Conservation (phyloP, 2,329 filamentous ascomycete species). For the Aspergillus felis region DNA sequence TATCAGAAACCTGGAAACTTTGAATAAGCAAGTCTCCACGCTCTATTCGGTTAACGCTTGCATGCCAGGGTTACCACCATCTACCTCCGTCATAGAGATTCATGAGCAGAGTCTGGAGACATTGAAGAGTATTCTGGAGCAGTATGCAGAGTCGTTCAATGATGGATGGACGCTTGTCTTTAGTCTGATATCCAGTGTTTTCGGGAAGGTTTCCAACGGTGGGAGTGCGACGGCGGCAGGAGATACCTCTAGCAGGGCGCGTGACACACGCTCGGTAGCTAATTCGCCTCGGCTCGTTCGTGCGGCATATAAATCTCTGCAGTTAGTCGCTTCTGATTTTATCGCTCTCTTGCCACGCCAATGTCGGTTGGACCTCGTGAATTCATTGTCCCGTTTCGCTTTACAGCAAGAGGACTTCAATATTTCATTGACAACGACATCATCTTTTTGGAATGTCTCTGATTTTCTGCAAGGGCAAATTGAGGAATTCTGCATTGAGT, state of each 20-base stretch:
- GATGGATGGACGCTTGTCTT: constrained; percentile 85
- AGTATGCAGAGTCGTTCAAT: constrained; percentile 77
- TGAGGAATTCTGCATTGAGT: constrained; percentile 37
- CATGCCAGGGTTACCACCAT: constrained; percentile 54
- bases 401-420: constrained; percentile 89
- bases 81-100: constrained; percentile 69
- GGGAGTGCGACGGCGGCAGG: constrained; percentile 21
- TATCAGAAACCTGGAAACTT: constrained; percentile 64
- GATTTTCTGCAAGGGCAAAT: constrained; percentile 67
- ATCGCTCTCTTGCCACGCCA: constrained; percentile 66
- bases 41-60: constrained; percentile 54
- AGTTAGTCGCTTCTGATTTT: constrained; percentile 94
- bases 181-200: constrained; percentile 78
- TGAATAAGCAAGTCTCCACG: constrained; percentile 58
- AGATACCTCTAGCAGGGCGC: constrained; percentile 8
- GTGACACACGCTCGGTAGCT: constrained; percentile 23
- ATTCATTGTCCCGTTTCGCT: constrained; percentile 85
- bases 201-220: constrained; percentile 48
- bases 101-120: constrained; percentile 77
- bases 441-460: constrained; percentile 93
- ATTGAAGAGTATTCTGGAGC: constrained; percentile 77
- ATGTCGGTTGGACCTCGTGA: constrained; percentile 73
- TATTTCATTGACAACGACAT: constrained; percentile 89
- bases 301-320: constrained; percentile 81
- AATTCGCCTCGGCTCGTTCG: constrained; percentile 71